phyloP scores from a whole-genome alignment of 352 stramenopile species.

The Phytopythium litorale region DNA sequence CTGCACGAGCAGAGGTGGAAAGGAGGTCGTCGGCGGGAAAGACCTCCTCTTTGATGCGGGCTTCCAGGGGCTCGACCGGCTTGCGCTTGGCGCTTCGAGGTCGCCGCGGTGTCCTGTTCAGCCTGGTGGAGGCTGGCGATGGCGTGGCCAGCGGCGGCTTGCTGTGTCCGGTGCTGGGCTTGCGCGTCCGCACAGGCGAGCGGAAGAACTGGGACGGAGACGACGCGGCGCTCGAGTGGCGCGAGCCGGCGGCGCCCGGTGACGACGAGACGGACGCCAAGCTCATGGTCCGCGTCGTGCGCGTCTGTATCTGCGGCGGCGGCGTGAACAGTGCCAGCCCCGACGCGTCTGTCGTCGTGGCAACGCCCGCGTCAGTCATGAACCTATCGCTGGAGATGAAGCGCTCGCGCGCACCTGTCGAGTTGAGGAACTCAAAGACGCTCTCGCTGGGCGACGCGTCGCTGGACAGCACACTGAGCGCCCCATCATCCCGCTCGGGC shows the following conservation, averaged over 20 bases:
- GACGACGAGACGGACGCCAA: conserved; percentile 12
- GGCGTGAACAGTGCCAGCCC: conserved; percentile 55
- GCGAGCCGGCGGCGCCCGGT: conserved; percentile 12
- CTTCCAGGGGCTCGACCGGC: conserved; percentile 1
- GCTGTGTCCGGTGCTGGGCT: conserved; percentile 2
- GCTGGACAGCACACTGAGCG: conserved; percentile 48
- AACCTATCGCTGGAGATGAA: not conserved
- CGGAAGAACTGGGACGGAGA: conserved; percentile 79
- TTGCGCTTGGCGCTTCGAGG: conserved; percentile 2
- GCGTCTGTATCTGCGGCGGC: conserved; percentile 28
- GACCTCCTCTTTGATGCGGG: conserved; percentile 1
- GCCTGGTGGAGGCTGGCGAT: not conserved
- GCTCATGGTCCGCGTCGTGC: conserved; percentile 5
- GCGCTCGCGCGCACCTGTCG: conserved; percentile 15
- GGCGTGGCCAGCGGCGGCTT: conserved; percentile 1
- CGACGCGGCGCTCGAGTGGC: conserved; percentile 21
- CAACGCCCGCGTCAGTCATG: not conserved
- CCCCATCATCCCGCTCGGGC: conserved; percentile 21
- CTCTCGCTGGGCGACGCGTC: conserved; percentile 38
- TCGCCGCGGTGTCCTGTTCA: not conserved
- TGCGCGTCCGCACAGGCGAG: conserved; percentile 36
- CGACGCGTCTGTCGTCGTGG: conserved; percentile 11
- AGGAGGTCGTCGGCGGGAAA: not conserved
- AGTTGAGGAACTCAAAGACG: conserved; percentile 54
- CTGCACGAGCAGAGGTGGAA: not conserved